phyloP scores from a whole-genome alignment of 805 yeast species.

The Hanseniaspora hatyaiensis region DNA sequence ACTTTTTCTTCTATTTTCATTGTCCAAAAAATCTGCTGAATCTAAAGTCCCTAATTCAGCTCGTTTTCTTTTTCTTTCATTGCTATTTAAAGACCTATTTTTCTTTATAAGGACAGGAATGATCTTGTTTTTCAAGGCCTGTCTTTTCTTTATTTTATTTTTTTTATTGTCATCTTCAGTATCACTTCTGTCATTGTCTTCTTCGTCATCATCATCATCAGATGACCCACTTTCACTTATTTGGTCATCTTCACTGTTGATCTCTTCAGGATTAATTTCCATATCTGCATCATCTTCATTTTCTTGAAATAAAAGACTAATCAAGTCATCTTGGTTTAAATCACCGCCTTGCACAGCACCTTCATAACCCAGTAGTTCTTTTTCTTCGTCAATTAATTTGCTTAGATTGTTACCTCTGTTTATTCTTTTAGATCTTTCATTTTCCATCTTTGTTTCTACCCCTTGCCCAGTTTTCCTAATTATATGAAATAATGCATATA shows the following conservation, averaged over 20 bases:
- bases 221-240: conserved; percentile 24
- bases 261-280: conserved; percentile 32
- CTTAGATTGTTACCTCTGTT: conserved; percentile 85
- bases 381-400: conserved; percentile 54
- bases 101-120: conserved; percentile 26
- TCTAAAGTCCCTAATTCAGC: conserved; percentile 32
- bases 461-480: not conserved
- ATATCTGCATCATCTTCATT: conserved; percentile 35
- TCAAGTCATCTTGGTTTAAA: conserved; percentile 65
- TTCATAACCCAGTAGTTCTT: conserved; percentile 26
- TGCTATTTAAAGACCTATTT: conserved; percentile 26
- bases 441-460: not conserved
- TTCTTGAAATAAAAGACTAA: conserved; percentile 55
- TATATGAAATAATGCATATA: not conserved
- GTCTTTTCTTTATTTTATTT: not conserved
- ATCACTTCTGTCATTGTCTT: conserved; percentile 19
- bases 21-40: conserved; percentile 41
- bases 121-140: conserved; percentile 26
- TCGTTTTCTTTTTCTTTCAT: conserved; percentile 20
- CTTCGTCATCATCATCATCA: conserved; percentile 18
- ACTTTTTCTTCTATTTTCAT: conserved; percentile 53
- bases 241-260: conserved; percentile 27
- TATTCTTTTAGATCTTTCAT: conserved; percentile 52
- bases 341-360: not conserved
- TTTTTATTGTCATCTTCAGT: conserved; percentile 17